phyloP scores from a whole-genome alignment of 495 filamentous ascomycete genomes.

The Evansstolkia leycettana region DNA sequence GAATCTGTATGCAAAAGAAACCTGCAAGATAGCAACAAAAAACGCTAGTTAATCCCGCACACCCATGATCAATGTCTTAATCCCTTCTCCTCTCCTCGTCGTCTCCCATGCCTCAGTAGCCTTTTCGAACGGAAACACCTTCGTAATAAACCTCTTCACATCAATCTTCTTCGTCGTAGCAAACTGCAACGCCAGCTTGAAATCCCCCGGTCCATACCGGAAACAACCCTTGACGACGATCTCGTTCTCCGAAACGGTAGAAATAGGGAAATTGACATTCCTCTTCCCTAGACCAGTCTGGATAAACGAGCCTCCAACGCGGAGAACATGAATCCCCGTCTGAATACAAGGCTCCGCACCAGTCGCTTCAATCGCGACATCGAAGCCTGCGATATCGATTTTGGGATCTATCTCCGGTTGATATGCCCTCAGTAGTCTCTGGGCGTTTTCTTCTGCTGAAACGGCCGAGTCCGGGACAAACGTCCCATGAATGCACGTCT shows the following conservation, averaged over 20 bases:
- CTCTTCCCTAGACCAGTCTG: conserved; percentile 75
- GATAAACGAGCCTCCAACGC: conserved; percentile 66
- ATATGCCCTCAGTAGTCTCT: conserved; percentile 11
- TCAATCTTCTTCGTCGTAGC: conserved; percentile 49
- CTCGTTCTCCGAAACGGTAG: conserved; percentile 70
- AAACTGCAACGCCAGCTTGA: conserved; percentile 61
- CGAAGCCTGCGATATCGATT: conserved; percentile 36
- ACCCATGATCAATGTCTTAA: neutral
- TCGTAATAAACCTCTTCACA: conserved; percentile 59
- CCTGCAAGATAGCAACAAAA: too few relatives aligned
- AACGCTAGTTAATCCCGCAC: too few relatives aligned
- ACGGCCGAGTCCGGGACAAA: conserved; percentile 14
- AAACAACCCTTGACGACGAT: conserved; percentile 70
- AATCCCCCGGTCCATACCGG: conserved; percentile 74
- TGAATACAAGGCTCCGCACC: conserved; percentile 73
- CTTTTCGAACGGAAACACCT: conserved; percentile 56
- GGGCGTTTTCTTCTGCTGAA: conserved; percentile 23
- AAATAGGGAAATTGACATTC: conserved; percentile 73
- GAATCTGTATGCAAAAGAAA: too few relatives aligned
- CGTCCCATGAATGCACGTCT: conserved; percentile 28
- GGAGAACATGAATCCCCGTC: conserved; percentile 54
- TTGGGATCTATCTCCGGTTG: too few relatives aligned
- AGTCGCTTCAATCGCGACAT: conserved; percentile 73
- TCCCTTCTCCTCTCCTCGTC: neutral
- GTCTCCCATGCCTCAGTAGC: conserved; percentile 70